phyloP scores from a whole-genome alignment of 106 monocot species.

The Allium fistulosum region DNA sequence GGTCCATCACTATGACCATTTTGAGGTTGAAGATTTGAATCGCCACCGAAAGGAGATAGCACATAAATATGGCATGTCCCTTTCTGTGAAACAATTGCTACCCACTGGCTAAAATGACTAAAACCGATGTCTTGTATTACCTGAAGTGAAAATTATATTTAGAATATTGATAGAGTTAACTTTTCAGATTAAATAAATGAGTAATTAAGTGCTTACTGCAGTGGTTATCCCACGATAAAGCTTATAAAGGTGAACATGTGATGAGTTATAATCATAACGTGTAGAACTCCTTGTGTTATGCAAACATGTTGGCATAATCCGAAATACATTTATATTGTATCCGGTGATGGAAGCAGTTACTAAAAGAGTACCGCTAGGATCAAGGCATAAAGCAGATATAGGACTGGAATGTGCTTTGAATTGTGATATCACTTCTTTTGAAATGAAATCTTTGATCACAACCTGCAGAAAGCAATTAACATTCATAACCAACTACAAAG shows the following conservation, averaged over 20 bases:
- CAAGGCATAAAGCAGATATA: conserved; percentile 96
- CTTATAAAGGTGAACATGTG: conserved; percentile 94
- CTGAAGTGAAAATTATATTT: conserved; percentile 14
- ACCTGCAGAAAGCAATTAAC: conserved; percentile 41
- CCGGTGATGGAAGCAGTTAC: conserved; percentile 93
- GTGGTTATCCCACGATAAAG: conserved; percentile 89
- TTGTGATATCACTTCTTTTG: conserved; percentile 79
- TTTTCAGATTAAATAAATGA: background rate
- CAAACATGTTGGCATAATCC: conserved; percentile 63
- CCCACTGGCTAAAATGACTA: conserved; percentile 89
- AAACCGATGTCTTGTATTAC: conserved; percentile 93
- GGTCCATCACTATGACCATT: conserved; percentile 40
- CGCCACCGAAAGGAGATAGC: conserved; percentile 92
- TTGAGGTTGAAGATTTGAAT: conserved; percentile 51
- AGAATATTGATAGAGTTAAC: background rate
- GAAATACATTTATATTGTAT: conserved; percentile 90
- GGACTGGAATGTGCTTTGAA: conserved; percentile 94
- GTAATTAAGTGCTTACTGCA: conserved; percentile 45
- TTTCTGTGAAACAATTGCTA: conserved; percentile 78
- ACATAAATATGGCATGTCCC: conserved; percentile 89
- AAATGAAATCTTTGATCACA: conserved; percentile 78
- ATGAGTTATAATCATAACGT: conserved; percentile 75
- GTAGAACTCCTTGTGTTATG: conserved; percentile 40
- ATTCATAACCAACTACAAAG: background rate
- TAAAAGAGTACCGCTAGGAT: conserved; percentile 90